Evolutionary conservation across 2,329 filamentous ascomycete species (phyloP), one percentile per base, ranked within the genome.

Genomic region (Escovopsis weberi): DNA sequence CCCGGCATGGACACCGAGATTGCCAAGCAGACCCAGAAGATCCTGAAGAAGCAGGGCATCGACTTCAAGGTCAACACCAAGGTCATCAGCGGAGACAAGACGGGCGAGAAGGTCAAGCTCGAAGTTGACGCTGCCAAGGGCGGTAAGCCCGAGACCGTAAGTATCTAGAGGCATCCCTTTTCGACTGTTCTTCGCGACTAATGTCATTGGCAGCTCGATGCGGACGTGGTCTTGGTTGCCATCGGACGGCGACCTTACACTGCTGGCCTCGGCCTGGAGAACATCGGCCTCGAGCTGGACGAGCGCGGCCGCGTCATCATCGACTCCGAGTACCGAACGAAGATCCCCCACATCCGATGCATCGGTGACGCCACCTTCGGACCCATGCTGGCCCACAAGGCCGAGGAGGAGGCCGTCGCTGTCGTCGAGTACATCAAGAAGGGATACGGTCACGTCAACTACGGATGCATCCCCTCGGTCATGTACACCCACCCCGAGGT

Each of bases 401-500:
- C 91, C 41, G 91, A 98, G 68, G 91, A 98, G 68, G 91, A 98
- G 69, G 91, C 77, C 47, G 88, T 96, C 50, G 91, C 91, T 30
- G 89, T 82, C 45, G 74, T 96, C 49, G 91, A 98, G 68, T 96
- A 87, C 73, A 91, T 98, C 67, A 89, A 85, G 70, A 96, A 96
- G 74, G 87, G 87, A 51, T 83, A 93, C 66, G 91, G 91, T 45
- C 91, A 98, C 66, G 91, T 98, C 68, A 98, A 98, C 81, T 98
- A 98, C 69, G 85, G 79, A 57, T 85, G 83, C 64, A 98, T 98
- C 60, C 91, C 91, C 51, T 91, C 85, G 32, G 91, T 98, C 68
- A 98, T 98, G 91, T 98, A 98, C 77, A 96, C 91, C 10, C 82
- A 95, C 70, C 91, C 91, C 32, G 91, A 98, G 66, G 91, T 96